A percentile compares a stretch with the other conserved stretches of the same genome.
These are phyloP conservation scores for Coleophoma crateriformis DNA, from an alignment of 2,329 filamentous ascomycete species.

Conservation along the genomic window DNA sequence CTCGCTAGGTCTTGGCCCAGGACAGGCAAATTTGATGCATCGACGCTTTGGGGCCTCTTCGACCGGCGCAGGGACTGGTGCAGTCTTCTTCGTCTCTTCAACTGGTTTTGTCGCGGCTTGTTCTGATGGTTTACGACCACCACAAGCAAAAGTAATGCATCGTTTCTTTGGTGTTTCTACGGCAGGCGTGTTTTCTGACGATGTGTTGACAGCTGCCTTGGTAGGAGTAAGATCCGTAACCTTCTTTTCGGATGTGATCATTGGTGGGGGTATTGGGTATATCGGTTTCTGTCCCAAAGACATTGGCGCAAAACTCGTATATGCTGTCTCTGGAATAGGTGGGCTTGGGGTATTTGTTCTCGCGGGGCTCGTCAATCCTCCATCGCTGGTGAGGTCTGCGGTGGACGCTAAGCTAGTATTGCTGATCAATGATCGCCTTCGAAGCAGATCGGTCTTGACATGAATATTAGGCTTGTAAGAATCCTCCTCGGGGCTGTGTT, in stretches of 20 bases:
- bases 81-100: constrained; percentile 23
- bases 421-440: constrained; percentile 60
- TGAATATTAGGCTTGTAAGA: constrained; percentile 30
- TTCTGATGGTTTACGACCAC: constrained; percentile 42
- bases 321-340: constrained; percentile 58
- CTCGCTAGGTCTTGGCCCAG: constrained; percentile 42
- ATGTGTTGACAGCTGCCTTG: constrained; percentile 14
- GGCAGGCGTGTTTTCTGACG: constrained; percentile 42
- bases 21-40: constrained; percentile 71
- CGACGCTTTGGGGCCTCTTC: constrained; percentile 43
- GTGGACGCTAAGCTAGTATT: constrained; percentile 78
- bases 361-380: constrained; percentile 84
- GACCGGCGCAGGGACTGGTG: constrained; percentile 14
- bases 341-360: constrained; percentile 84
- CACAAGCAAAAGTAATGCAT: constrained; percentile 88
- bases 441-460: constrained; percentile 30
- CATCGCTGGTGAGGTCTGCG: constrained; percentile 91
- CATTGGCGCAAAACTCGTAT: constrained; percentile 29
- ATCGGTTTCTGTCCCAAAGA: constrained; percentile 16
- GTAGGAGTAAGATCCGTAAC: constrained; percentile 3
- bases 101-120: constrained; percentile 33
- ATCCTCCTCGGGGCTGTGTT: constrained; percentile 57
- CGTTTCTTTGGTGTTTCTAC: constrained; percentile 67
- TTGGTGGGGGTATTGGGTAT: constrained; percentile 6
- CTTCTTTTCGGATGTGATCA: constrained; percentile 4